A percentile compares a stretch with the other conserved stretches of the same genome.
These are phyloP conservation scores for Penicillium expansum DNA, from an alignment of 2,329 filamentous ascomycete species.

Conservation along the genomic window DNA sequence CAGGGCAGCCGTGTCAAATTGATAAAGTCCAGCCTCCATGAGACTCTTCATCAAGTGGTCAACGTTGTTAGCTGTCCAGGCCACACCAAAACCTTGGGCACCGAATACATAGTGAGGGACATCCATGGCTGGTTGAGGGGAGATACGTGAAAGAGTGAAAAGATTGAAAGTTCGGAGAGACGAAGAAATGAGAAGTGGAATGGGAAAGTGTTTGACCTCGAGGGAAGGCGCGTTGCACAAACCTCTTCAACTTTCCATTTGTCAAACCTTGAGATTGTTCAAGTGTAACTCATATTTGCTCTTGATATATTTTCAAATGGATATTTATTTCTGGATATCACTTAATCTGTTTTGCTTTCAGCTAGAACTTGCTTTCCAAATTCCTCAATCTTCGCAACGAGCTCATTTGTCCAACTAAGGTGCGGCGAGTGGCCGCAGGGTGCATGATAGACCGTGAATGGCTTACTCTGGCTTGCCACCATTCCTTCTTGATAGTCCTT, in stretches of 20 bases:
- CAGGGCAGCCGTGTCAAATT: constrained; percentile 4
- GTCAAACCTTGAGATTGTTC: background rate
- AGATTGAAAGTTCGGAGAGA: background rate
- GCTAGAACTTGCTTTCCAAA: constrained; percentile 15
- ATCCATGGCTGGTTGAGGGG: background rate
- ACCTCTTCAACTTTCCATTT: background rate
- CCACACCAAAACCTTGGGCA: background rate
- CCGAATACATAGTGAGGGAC: constrained; percentile 3
- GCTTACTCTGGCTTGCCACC: constrained; percentile 23
- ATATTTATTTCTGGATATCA: background rate
- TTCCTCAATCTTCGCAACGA: constrained; percentile 23
- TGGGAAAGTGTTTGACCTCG: background rate
- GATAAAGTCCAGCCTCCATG: background rate
- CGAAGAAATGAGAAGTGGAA: background rate
- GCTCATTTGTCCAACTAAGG: constrained; percentile 31
- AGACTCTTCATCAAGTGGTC: background rate
- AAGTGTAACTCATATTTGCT: background rate
- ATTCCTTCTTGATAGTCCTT: constrained; percentile 35
- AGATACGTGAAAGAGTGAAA: background rate
- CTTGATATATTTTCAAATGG: background rate
- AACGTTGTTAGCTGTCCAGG: background rate
- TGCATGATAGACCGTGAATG: constrained; percentile 27
- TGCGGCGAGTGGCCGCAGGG: constrained; percentile 33
- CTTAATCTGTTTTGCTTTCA: background rate
- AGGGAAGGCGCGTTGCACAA: constrained; percentile 2